Conservation (phyloP, 2,329 filamentous ascomycete genomes). For the Neoscytalidium dimidiatum region DNA sequence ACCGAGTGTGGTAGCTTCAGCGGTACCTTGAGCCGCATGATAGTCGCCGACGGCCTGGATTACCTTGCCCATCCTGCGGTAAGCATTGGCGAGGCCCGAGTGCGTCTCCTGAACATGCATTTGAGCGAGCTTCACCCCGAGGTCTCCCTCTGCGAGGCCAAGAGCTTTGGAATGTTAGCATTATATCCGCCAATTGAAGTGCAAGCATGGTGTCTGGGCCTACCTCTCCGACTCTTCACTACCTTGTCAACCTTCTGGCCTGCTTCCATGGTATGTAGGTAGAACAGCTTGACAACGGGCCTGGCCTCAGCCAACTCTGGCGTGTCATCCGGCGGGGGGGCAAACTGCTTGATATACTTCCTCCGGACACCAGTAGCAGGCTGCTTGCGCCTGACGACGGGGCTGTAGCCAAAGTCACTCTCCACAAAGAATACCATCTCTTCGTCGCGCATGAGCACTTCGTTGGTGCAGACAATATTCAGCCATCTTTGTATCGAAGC, state of each 20-base stretch:
- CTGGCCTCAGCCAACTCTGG: constrained; percentile 89
- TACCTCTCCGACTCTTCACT: constrained; percentile 89
- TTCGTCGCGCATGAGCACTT: constrained; percentile 90
- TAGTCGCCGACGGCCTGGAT: constrained; percentile 93
- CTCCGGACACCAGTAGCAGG: constrained; percentile 92
- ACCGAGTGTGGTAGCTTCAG: constrained; percentile 90
- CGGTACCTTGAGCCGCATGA: constrained; percentile 93
- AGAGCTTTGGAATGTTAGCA: constrained; percentile 62
- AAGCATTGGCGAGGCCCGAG: constrained; percentile 81
- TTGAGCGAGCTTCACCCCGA: constrained; percentile 83
- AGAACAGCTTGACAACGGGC: constrained; percentile 92
- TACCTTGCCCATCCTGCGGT: constrained; percentile 90
- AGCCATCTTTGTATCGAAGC: constrained; percentile 90
- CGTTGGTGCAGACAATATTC: constrained; percentile 88
- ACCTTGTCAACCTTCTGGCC: constrained; percentile 94
- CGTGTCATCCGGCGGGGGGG: constrained; percentile 94
- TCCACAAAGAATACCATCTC: constrained; percentile 99
- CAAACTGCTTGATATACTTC: constrained; percentile 97
- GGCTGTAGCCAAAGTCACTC: constrained; percentile 97
- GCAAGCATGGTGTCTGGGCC: background rate
- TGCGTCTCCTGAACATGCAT: constrained; percentile 93
- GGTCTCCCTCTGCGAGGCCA: constrained; percentile 87
- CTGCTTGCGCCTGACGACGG: constrained; percentile 92
- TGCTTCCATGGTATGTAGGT: constrained; percentile 93
- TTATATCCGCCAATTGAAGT: background rate